A percentile compares a stretch with the other conserved stretches of the same genome.
These are phyloP conservation scores for Rehmannia glutinosa DNA, from an alignment of 257 asterid genomes.

Conservation along the genomic window DNA sequence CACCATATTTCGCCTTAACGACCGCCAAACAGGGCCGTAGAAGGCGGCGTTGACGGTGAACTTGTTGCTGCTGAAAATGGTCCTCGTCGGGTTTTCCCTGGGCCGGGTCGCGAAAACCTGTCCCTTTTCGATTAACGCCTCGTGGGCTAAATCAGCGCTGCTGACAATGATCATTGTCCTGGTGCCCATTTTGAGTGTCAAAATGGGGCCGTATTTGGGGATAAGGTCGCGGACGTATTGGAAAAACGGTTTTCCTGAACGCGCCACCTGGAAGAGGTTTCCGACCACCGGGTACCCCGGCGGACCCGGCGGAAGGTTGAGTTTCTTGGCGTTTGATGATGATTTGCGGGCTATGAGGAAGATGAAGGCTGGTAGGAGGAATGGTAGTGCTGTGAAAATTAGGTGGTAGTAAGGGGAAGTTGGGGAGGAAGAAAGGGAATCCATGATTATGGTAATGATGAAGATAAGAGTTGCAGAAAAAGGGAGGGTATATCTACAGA, in stretches of 20 bases:
- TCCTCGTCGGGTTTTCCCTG: constrained; percentile 70
- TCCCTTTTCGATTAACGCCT: constrained; percentile 74
- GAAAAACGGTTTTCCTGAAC: constrained; percentile 76
- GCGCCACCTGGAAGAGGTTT: constrained; percentile 85
- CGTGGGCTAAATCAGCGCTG: constrained; percentile 52
- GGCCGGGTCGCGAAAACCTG: constrained; percentile 76
- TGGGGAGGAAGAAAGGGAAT: constrained; percentile 27
- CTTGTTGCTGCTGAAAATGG: constrained; percentile 78
- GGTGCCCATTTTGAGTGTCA: constrained; percentile 80
- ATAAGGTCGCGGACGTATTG: constrained; percentile 62
- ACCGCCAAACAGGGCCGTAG: constrained; percentile 88
- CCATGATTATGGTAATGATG: too few species aligned
- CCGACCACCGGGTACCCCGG: constrained; percentile 90
- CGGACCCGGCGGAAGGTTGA: constrained; percentile 88
- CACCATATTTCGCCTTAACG: constrained; percentile 81
- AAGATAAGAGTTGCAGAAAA: too few species aligned
- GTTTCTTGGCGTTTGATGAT: constrained; percentile 28
- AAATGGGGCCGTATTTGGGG: constrained; percentile 65
- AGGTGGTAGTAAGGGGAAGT: constrained; percentile 39
- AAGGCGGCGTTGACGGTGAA: constrained; percentile 80
- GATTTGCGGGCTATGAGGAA: constrained; percentile 32
- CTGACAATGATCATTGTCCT: constrained; percentile 69
- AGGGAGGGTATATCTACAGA: too few species aligned
- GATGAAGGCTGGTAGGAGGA: constrained; percentile 30
- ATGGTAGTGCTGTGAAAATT: constrained; percentile 41